Conservation (phyloP, 352 stramenopile species). For the Pythium pectinolyticum region DNA sequence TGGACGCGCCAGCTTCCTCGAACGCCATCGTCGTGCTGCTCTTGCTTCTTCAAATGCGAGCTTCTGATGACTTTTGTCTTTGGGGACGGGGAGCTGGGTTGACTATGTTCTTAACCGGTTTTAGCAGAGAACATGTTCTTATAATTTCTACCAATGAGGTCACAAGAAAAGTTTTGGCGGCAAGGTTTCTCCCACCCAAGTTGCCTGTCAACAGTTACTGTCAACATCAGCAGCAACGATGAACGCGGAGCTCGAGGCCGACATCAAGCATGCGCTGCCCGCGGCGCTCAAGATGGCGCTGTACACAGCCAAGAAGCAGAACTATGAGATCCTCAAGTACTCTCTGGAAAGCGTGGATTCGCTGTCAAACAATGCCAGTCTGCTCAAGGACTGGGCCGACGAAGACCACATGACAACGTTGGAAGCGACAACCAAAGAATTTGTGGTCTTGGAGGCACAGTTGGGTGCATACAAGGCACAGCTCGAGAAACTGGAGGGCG, state of each 20-base stretch:
- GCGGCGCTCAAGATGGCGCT: conserved; percentile 75
- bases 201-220: too few species aligned
- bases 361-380: conserved; percentile 60
- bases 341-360: conserved; percentile 67
- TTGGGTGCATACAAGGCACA: conserved; percentile 67
- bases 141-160: conserved; percentile 17
- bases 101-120: conserved; percentile 25
- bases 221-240: conserved; percentile 22
- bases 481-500: conserved; percentile 58
- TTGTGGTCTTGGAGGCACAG: conserved; percentile 62
- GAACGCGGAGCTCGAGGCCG: conserved; percentile 57
- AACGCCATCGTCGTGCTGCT: conserved; percentile 52
- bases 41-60: conserved; percentile 5
- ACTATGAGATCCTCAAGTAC: conserved; percentile 74
- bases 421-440: conserved; percentile 72
- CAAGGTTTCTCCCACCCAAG: conserved; percentile 1
- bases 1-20: conserved; percentile 61
- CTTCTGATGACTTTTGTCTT: conserved; percentile 4
- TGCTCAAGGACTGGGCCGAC: conserved; percentile 67
- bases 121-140: conserved; percentile 3
- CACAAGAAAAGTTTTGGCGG: conserved; percentile 11
- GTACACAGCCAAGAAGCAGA: conserved; percentile 74
- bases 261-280: conserved; percentile 62
- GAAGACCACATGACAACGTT: conserved; percentile 51
- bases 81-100: conserved; percentile 18